These are phyloP conservation scores for Lepiota venenata DNA, from an alignment of 768 basidiomycete genomes.

Conservation along the genomic window DNA sequence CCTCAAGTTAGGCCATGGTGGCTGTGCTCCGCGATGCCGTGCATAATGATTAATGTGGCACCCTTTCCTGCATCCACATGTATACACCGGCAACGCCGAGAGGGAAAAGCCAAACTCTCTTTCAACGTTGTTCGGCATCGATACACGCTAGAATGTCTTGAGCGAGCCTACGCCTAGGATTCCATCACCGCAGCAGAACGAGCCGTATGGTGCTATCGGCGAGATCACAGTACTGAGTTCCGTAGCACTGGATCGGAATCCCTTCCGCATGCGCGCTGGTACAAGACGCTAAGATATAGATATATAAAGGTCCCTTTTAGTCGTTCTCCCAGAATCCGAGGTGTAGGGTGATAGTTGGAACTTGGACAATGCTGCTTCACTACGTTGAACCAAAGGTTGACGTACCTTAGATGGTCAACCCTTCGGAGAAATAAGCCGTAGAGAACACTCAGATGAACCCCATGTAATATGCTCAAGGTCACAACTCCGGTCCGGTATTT, in stretches of 20 bases:
- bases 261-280: slow-evolving; percentile 88
- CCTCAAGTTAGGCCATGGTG: background rate
- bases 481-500: too few species aligned
- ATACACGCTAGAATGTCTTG: slow-evolving; percentile 89
- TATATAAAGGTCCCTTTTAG: slow-evolving; percentile 39
- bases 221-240: slow-evolving; percentile 20
- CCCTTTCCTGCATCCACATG: slow-evolving; percentile 30
- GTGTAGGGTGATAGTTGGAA: background rate
- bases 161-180: slow-evolving; percentile 93
- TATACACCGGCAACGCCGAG: slow-evolving; percentile 85
- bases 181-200: slow-evolving; percentile 89
- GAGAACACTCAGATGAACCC: too few species aligned
- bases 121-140: slow-evolving; percentile 86
- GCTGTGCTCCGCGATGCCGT: background rate
- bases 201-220: slow-evolving; percentile 28
- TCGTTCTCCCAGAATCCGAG: background rate
- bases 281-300: slow-evolving; percentile 92
- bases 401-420: slow-evolving; percentile 31
- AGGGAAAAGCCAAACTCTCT: slow-evolving; percentile 85
- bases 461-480: too few species aligned
- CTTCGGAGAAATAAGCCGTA: too few species aligned
- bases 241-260: slow-evolving; percentile 73
- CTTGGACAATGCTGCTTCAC: too few species aligned
- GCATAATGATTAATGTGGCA: background rate
- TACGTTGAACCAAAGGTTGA: too few species aligned